Evolutionary conservation across 352 stramenopile species (phyloP).

Genomic region (Paralagenidium karlingii): DNA sequence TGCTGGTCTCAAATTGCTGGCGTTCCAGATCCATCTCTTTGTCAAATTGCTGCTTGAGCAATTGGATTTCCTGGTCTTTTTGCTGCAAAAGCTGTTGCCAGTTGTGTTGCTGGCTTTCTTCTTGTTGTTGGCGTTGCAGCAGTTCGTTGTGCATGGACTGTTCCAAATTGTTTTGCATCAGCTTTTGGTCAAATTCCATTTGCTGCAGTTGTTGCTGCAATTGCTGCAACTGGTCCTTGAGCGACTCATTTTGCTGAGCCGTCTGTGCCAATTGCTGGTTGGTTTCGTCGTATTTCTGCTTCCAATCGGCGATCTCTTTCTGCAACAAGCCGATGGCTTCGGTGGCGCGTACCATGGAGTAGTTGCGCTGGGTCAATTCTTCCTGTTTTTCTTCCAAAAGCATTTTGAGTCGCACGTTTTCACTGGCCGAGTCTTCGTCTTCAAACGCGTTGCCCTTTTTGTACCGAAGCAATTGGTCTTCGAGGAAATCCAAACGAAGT

Average conservation of each 20-base stretch:
- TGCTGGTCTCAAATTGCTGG: neutral
- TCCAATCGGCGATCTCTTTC: slow-evolving; percentile 1
- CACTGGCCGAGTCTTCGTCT: neutral
- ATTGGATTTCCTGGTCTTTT: neutral
- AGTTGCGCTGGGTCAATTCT: slow-evolving; percentile 3
- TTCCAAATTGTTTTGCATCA: no score
- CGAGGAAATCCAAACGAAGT: neutral
- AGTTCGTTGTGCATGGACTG: no score
- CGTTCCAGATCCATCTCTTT: neutral
- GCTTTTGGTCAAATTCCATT: neutral
- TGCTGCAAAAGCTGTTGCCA: neutral
- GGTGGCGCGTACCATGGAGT: slow-evolving; percentile 23
- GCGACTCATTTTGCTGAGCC: neutral
- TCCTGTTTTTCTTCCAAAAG: neutral
- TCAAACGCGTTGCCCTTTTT: neutral
- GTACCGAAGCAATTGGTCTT: neutral
- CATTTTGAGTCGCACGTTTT: neutral
- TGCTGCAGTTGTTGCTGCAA: neutral
- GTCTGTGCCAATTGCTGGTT: neutral
- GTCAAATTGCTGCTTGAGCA: neutral
- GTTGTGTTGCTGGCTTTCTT: neutral
- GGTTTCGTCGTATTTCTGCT: neutral
- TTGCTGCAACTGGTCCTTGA: neutral
- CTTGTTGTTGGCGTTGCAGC: no score
- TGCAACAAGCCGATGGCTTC: slow-evolving; percentile 45